phyloP scores from a whole-genome alignment of 169 alveolate genomes.

The Cryptosporidium ubiquitum region DNA sequence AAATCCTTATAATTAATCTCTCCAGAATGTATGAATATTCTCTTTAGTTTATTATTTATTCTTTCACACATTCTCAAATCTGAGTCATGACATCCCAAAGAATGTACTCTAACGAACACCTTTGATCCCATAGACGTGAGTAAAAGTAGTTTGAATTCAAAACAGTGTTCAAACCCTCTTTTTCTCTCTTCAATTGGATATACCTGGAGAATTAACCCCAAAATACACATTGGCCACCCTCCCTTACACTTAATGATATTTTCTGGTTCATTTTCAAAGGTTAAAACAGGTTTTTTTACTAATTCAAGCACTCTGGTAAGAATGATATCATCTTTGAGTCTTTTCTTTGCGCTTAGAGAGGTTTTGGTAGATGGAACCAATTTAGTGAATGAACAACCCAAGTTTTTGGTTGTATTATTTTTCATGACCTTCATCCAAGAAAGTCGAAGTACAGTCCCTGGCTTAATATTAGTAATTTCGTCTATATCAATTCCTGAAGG shows the following conservation, averaged over 20 bases:
- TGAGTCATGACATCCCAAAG: slow-evolving; percentile 40
- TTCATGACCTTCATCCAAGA: slow-evolving; percentile 62
- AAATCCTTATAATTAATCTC: neutral
- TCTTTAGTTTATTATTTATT: neutral
- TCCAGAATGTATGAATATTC: neutral
- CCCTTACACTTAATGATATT: slow-evolving; percentile 15
- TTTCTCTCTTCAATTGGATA: slow-evolving; percentile 61
- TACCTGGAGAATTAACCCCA: slow-evolving; percentile 41
- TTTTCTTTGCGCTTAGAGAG: slow-evolving; percentile 11
- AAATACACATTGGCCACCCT: slow-evolving; percentile 51
- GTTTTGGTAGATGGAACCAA: slow-evolving; percentile 50
- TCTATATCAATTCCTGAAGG: slow-evolving; percentile 59
- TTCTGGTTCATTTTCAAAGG: slow-evolving; percentile 1
- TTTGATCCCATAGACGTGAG: slow-evolving; percentile 40
- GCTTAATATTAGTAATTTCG: slow-evolving; percentile 41
- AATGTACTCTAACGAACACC: slow-evolving; percentile 39
- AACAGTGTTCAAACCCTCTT: slow-evolving; percentile 45
- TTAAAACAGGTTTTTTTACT: slow-evolving; percentile 17
- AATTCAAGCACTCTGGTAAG: neutral
- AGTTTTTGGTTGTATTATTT: neutral
- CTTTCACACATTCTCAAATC: slow-evolving; percentile 61
- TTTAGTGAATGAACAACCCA: slow-evolving; percentile 7
- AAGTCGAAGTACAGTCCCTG: slow-evolving; percentile 42
- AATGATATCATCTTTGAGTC: neutral
- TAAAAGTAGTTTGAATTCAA: slow-evolving; percentile 45